Evolutionary conservation across 306 rosid genomes (phyloP), one percentile per base, ranked within the genome.

Genomic region (Sechiopsis laciniata): DNA sequence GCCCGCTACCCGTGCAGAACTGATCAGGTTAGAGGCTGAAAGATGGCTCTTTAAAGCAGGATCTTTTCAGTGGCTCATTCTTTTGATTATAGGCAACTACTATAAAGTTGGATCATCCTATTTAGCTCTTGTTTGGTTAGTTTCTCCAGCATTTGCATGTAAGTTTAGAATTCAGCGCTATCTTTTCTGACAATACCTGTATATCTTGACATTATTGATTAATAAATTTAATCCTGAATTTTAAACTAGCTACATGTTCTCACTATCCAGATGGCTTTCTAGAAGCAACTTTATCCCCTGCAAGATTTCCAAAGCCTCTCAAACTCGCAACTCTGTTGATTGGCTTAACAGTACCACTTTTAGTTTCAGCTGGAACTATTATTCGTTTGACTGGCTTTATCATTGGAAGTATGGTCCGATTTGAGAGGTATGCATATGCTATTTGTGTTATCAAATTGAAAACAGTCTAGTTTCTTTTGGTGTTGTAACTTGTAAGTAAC

Each of bases 41-140:
- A 94, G 98, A 81, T 94, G 98, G 98, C 90, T 94, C 71, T 94
- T 87, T 69, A 94, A 94, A 83, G 89, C 94, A 56, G 98, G 97
- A 82, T 86, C 97, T 73, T 76, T 94, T 71, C 97, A 88, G 80
- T 94, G 98, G 98, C 95, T 90, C 70, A 55, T 90, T 80, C 84
- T 94, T 80, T 91, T 94, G 82, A 79, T 76, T 73, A 71, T 94
- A 72, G 98, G 98, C 73, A 87, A 70, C 81, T 90, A 90, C 74
- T 87, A 84, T 78, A 90, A 84, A 82, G 75, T 90, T 76, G 96
- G 94, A 17, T 90, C 98, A 7, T 84, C 98, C 50, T 90, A 94
- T 85, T 62, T 94, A 87, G 97, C 98, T 76, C 90, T 90, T 78
- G 87, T 87, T 81, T 94, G 98, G 98, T 81, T 94, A 84, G 84